phyloP scores from a whole-genome alignment of 73 alveolate genomes.

The Paramecium caudatum region DNA sequence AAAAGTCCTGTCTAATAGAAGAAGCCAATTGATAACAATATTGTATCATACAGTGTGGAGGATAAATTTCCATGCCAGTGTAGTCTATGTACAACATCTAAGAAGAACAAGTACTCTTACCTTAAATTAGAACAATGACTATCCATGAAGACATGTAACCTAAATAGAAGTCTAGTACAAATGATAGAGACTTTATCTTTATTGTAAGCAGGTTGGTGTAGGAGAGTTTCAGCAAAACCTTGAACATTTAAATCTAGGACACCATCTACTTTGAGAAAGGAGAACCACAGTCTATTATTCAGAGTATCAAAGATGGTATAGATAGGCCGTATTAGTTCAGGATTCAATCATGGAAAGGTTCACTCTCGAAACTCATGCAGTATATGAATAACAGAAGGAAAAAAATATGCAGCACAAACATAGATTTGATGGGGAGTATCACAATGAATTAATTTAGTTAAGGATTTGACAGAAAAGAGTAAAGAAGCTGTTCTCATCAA shows the following conservation, averaged over 20 bases:
- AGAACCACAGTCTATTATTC: conserved; percentile 8
- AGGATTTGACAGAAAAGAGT: background rate
- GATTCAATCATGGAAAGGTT: conserved; percentile 14
- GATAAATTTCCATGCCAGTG: conserved; percentile 20
- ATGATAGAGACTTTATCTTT: conserved; percentile 53
- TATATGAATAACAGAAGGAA: conserved; percentile 40
- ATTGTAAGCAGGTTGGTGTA: conserved; percentile 34
- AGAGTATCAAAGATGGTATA: conserved; percentile 59
- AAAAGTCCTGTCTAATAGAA: background rate
- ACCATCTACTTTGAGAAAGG: conserved; percentile 35
- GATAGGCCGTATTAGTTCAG: conserved; percentile 48
- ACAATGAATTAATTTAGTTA: background rate
- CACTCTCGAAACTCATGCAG: conserved; percentile 20
- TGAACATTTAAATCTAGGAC: conserved; percentile 18
- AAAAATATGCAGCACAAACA: background rate
- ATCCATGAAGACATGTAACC: background rate
- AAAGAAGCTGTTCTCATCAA: conserved; percentile 44
- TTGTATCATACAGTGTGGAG: conserved; percentile 22
- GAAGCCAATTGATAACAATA: background rate
- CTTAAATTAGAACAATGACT: background rate
- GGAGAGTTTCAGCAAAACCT: background rate
- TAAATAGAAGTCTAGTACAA: background rate
- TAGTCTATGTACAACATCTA: conserved; percentile 10
- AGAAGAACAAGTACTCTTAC: conserved; percentile 26
- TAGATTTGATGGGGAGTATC: conserved; percentile 24